Conservation (phyloP, 208 protist genomes). For the Blastocrithidia nonstop region DNA sequence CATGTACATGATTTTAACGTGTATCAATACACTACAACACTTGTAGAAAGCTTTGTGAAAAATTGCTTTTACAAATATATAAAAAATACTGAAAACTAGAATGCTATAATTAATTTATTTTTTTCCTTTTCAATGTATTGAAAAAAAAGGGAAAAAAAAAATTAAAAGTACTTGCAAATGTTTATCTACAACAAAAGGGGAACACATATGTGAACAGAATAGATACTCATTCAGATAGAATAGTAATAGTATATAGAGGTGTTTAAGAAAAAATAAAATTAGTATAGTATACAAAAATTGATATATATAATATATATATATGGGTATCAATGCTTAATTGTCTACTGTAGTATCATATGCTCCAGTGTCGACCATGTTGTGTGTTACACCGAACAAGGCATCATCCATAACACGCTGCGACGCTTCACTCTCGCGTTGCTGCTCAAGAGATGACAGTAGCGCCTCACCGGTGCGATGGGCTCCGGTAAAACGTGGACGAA, state of each 20-base stretch:
- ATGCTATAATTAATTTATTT: neutral
- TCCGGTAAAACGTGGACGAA: neutral
- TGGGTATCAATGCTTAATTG: neutral
- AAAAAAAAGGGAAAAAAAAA: too few relatives aligned
- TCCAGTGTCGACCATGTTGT: neutral
- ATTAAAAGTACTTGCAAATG: neutral
- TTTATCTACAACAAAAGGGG: neutral
- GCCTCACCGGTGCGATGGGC: neutral
- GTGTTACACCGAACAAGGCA: neutral
- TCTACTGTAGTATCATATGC: neutral
- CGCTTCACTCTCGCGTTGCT: neutral
- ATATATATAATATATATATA: conserved; percentile 1
- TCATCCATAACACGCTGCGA: neutral
- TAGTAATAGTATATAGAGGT: too few relatives aligned
- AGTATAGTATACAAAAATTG: neutral
- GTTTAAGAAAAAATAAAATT: neutral
- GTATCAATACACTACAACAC: too few relatives aligned
- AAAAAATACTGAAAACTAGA: neutral
- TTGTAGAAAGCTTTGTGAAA: too few relatives aligned
- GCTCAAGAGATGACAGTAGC: neutral
- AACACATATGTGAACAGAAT: neutral
- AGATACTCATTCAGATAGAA: too few relatives aligned
- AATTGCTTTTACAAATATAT: too few relatives aligned
- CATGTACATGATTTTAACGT: too few relatives aligned
- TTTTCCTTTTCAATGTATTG: neutral